phyloP scores from a whole-genome alignment of 2,329 filamentous ascomycete species.

The Eurotiales sp. region DNA sequence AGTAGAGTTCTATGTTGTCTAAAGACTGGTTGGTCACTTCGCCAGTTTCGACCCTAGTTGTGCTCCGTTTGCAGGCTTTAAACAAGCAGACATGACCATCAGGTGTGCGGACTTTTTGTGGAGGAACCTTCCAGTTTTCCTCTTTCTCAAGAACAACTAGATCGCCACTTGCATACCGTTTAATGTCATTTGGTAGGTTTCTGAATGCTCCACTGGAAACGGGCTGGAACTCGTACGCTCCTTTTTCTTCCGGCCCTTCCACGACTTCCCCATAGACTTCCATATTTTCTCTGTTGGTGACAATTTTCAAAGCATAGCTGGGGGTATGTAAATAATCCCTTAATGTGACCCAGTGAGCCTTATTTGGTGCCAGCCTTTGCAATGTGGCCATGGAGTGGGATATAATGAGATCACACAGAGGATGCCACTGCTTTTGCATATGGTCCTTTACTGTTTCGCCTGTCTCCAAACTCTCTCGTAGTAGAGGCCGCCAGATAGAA shows the following conservation, averaged over 20 bases:
- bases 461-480: background rate
- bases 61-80: constrained; percentile 2
- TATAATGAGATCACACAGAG: constrained; percentile 6
- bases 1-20: constrained; percentile 7
- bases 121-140: constrained; percentile 5
- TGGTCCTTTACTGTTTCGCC: background rate
- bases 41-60: background rate
- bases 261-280: constrained; percentile 1
- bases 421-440: background rate
- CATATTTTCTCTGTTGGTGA: background rate
- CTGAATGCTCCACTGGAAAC: background rate
- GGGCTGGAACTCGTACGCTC: constrained; percentile 6
- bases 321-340: constrained; percentile 10
- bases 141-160: constrained; percentile 3
- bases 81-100: constrained; percentile 8
- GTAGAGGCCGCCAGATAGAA: background rate
- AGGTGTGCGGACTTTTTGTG: background rate
- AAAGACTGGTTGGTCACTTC: background rate
- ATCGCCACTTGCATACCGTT: constrained; percentile 1
- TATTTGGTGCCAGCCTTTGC: background rate
- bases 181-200: constrained; percentile 6
- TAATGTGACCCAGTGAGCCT: constrained; percentile 3
- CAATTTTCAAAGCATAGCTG: constrained; percentile 5
- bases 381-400: constrained; percentile 8
- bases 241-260: background rate